A percentile compares a stretch with the other conserved stretches of the same genome.
Evolutionary conservation across 805 yeast species (phyloP).

Genomic region (Kodamaea laetipori): DNA sequence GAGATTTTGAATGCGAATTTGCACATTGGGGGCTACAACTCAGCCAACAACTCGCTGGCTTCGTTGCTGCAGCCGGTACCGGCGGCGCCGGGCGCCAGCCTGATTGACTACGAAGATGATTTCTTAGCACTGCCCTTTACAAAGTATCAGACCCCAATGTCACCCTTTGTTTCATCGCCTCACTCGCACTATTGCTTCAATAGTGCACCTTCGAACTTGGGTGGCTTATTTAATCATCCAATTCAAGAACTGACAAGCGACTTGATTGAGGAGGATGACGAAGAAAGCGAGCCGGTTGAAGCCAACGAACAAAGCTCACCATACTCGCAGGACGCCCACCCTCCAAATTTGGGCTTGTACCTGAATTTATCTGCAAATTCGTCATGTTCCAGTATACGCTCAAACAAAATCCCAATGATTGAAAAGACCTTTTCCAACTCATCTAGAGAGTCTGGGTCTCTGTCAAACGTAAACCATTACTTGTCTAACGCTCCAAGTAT

Average conservation of each 20-base stretch:
- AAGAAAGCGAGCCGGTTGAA: conserved; percentile 14
- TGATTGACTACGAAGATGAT: conserved; percentile 27
- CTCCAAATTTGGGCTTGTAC: conserved; percentile 4
- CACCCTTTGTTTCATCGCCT: conserved; percentile 14
- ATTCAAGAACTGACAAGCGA: conserved; percentile 29
- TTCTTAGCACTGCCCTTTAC: conserved; percentile 35
- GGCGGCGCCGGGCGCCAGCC: no score
- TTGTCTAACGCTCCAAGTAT: conserved; percentile 7
- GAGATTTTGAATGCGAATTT: conserved; percentile 37
- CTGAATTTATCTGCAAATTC: conserved; percentile 35
- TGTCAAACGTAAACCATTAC: conserved; percentile 1
- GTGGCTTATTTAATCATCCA: conserved; percentile 29
- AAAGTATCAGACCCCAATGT: conserved; percentile 23
- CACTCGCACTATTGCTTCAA: conserved; percentile 8
- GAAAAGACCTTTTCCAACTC: conserved; percentile 39
- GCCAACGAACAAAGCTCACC: conserved; percentile 12
- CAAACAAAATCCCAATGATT: conserved; percentile 19
- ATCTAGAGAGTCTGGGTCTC: conserved; percentile 29
- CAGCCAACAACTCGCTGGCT: conserved; percentile 11
- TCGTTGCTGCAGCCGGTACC: no score
- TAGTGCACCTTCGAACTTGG: conserved; percentile 13
- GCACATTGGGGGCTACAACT: conserved; percentile 25
- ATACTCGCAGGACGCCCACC: conserved; percentile 11
- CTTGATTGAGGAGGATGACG: conserved; percentile 25
- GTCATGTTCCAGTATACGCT: conserved; percentile 34